Conservation (phyloP, 1,284 basidiomycete genomes). For the Sanguinoderma infundibulare region DNA sequence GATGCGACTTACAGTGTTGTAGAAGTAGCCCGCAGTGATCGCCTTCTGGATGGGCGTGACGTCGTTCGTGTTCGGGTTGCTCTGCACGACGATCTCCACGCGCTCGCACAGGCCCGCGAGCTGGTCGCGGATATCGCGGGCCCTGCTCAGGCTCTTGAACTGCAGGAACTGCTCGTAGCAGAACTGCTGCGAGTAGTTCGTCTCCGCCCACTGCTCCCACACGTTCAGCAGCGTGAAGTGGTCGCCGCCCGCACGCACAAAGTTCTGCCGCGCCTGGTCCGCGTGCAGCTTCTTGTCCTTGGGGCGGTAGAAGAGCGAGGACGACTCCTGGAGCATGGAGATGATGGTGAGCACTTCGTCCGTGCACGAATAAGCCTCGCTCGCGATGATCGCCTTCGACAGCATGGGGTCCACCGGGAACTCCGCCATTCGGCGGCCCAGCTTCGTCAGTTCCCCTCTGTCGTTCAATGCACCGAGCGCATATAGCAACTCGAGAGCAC, state of each 20-base stretch:
- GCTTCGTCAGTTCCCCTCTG: slow-evolving; percentile 93
- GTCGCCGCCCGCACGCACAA: slow-evolving; percentile 94
- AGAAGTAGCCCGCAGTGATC: slow-evolving; percentile 94
- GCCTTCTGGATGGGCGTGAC: slow-evolving; percentile 94
- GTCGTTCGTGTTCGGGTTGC: slow-evolving; percentile 90
- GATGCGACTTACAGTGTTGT: slow-evolving; percentile 78
- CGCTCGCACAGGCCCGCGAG: slow-evolving; percentile 94
- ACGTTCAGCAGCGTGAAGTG: slow-evolving; percentile 97
- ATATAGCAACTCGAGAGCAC: slow-evolving; percentile 92
- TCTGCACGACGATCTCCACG: slow-evolving; percentile 90
- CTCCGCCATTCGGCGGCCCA: slow-evolving; percentile 97
- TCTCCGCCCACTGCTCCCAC: slow-evolving; percentile 99
- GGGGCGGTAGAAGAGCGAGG: slow-evolving; percentile 94
- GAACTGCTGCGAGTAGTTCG: slow-evolving; percentile 93
- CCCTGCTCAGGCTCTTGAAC: slow-evolving; percentile 93
- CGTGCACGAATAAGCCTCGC: slow-evolving; percentile 93
- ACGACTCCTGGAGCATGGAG: slow-evolving; percentile 95
- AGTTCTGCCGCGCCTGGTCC: slow-evolving; percentile 96
- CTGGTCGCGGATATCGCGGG: slow-evolving; percentile 96
- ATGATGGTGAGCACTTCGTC: slow-evolving; percentile 98
- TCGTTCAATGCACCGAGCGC: slow-evolving; percentile 97
- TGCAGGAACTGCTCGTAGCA: slow-evolving; percentile 98
- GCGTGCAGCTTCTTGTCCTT: slow-evolving; percentile 97
- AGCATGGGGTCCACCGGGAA: slow-evolving; percentile 99
- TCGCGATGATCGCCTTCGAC: slow-evolving; percentile 94